Conservation (phyloP, 371 early-diverging fungal genomes). For the Mortierella sp. region DNA sequence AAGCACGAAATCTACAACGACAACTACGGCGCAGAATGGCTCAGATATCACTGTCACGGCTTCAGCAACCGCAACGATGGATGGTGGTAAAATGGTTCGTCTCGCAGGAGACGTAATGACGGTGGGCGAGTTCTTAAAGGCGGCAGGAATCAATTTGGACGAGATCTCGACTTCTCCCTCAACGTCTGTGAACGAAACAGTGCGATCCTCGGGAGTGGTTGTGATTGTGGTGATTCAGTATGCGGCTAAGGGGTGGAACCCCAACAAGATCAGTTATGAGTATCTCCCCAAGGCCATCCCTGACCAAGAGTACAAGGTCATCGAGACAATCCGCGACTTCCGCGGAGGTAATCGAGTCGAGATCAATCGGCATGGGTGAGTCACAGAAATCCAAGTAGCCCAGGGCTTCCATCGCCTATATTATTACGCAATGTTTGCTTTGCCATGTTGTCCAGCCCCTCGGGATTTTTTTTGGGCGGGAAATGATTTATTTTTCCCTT, state of each 20-base stretch:
- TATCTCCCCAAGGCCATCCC: slow-evolving; percentile 61
- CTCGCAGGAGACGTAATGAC: slow-evolving; percentile 63
- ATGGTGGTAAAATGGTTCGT: slow-evolving; percentile 4
- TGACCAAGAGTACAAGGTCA: slow-evolving; percentile 66
- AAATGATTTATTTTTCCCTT: not conserved
- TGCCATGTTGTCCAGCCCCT: not conserved
- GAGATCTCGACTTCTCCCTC: slow-evolving; percentile 24
- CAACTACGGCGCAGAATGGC: not conserved
- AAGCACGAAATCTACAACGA: not conserved
- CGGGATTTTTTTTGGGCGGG: not conserved
- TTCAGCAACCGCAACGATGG: not conserved
- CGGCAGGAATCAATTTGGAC: slow-evolving; percentile 56
- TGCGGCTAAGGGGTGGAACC: slow-evolving; percentile 49
- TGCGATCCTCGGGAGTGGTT: slow-evolving; percentile 63
- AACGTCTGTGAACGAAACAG: slow-evolving; percentile 53
- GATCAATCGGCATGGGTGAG: slow-evolving; percentile 64
- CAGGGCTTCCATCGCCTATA: not conserved
- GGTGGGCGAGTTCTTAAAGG: slow-evolving; percentile 53
- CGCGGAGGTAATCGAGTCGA: slow-evolving; percentile 61
- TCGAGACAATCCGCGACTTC: slow-evolving; percentile 60
- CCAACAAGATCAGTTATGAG: slow-evolving; percentile 55
- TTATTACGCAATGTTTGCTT: not conserved
- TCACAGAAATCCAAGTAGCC: not conserved
- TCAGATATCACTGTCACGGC: not conserved
- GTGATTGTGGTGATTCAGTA: slow-evolving; percentile 66